A percentile compares a stretch with the other conserved stretches of the same genome.
Conservation (phyloP, 108 stramenopile species). For the Aurantiochytrium sp. region DNA sequence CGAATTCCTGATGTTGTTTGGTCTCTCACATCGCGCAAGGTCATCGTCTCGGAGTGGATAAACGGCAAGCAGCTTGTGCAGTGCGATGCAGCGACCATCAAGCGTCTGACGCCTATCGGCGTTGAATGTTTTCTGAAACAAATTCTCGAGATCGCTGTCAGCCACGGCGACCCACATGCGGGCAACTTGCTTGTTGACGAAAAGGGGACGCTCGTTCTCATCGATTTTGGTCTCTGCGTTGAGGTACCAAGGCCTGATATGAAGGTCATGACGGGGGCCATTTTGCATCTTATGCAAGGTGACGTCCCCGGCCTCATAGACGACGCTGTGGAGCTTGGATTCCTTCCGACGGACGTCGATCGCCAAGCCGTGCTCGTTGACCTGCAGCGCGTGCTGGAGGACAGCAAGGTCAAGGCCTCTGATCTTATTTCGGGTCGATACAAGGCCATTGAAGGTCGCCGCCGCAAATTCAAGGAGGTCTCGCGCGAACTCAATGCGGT, state of each 20-base stretch:
- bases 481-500: slow-evolving; percentile 77
- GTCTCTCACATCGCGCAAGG: slow-evolving; percentile 62
- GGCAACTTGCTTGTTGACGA: slow-evolving; percentile 28
- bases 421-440: not conserved
- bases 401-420: not conserved
- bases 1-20: slow-evolving; percentile 67
- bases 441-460: slow-evolving; percentile 58
- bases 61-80: slow-evolving; percentile 64
- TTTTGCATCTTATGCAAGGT: slow-evolving; percentile 65
- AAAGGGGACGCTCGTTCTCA: slow-evolving; percentile 52
- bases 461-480: slow-evolving; percentile 67
- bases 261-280: slow-evolving; percentile 67
- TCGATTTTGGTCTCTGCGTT: slow-evolving; percentile 77
- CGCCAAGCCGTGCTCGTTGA: slow-evolving; percentile 60
- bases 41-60: slow-evolving; percentile 71
- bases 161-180: slow-evolving; percentile 63
- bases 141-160: slow-evolving; percentile 69
- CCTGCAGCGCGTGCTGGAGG: slow-evolving; percentile 56
- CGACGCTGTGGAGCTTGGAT: slow-evolving; percentile 71
- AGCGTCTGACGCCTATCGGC: slow-evolving; percentile 66
- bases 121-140: slow-evolving; percentile 73
- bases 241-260: slow-evolving; percentile 52
- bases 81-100: slow-evolving; percentile 53
- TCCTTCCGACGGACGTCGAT: slow-evolving; percentile 73
- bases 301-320: slow-evolving; percentile 52